phyloP scores from a whole-genome alignment of 306 rosid genomes.

The Luffa aegyptiaca region DNA sequence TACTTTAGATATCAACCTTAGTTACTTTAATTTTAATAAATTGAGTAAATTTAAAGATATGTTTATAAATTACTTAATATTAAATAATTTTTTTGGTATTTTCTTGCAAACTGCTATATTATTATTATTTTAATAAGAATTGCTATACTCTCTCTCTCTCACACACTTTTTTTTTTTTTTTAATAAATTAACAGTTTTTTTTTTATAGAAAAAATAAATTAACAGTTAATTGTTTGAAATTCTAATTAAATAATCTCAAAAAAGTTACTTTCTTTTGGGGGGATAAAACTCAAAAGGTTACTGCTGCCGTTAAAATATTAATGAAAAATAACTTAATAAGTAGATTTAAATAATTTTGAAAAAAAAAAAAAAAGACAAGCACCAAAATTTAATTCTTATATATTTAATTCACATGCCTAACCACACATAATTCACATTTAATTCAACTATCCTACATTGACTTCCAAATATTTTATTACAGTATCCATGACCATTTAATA shows the following conservation, averaged over 20 bases:
- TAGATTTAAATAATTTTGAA: too few species aligned
- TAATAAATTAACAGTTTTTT: neutral
- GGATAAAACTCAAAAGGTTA: neutral
- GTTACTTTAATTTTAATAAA: neutral
- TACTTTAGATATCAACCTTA: neutral
- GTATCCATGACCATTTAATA: neutral
- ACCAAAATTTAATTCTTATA: neutral
- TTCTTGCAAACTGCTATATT: neutral
- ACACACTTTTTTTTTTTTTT: too few species aligned
- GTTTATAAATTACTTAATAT: neutral
- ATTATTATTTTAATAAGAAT: too few species aligned
- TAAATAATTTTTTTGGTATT: neutral
- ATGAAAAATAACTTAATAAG: neutral
- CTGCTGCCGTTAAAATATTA: neutral
- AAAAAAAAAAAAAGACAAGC: neutral
- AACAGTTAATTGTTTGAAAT: neutral
- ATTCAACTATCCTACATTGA: neutral
- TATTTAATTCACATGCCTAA: neutral
- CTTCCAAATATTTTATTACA: neutral
- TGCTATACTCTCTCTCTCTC: too few species aligned
- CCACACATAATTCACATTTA: neutral
- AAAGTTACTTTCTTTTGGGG: neutral
- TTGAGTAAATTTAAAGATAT: neutral
- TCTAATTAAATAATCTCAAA: neutral
- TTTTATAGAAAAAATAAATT: neutral